Base-by-base conservation (phyloP, 148 eudicot genomes). In the Rhododendron ovatum region DNA sequence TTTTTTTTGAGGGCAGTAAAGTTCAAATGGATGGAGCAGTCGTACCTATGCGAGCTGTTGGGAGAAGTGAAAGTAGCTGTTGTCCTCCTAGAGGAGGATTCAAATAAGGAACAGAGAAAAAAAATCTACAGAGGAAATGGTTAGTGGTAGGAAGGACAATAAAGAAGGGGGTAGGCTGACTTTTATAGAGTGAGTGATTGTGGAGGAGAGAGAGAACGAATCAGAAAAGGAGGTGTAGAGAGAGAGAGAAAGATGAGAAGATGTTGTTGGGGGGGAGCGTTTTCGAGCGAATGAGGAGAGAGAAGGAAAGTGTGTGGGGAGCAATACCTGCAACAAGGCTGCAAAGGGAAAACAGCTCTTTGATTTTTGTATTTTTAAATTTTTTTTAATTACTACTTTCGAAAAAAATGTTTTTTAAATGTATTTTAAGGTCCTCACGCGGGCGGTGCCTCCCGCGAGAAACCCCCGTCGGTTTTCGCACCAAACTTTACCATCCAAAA, bases 391-490 rank as follows among this genome's bases (percentile, higher is more conserved):
- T 41, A 5, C 43, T 6, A 24, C 12, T 63, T 8, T 24, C 11
- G 28, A 63, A n/a, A 63, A 24, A 24, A 20, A 51, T 22, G n/a
- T 1, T 63, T n/a, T 63, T 63, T 22, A 7, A 9, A 57, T 30
- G 22, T 22, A 5, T 69, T 78, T 81, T 76, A 28, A 28, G 12
- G 33, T 7, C 20, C 24, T 65, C 84, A 85, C 78, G 85, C 47
- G 65, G 91, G 88, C 91, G 86, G 89, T 89, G 26, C 65, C 65
- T 82, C 89, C 83, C 84, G 87, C 87, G 82, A 78, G 69, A 87
- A 79, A 83, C 83, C 18, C 86, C 37, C 89, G 83, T 89, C 74
- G 91, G 14, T 80, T 78, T 78, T 73, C 84, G 84, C 65, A 59
- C 65, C 65, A 20, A 59, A 47, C 48, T 8, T 47, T 8, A 47